phyloP scores from a whole-genome alignment of 2,329 filamentous ascomycete genomes.

The Cordyceps fumosorosea region DNA sequence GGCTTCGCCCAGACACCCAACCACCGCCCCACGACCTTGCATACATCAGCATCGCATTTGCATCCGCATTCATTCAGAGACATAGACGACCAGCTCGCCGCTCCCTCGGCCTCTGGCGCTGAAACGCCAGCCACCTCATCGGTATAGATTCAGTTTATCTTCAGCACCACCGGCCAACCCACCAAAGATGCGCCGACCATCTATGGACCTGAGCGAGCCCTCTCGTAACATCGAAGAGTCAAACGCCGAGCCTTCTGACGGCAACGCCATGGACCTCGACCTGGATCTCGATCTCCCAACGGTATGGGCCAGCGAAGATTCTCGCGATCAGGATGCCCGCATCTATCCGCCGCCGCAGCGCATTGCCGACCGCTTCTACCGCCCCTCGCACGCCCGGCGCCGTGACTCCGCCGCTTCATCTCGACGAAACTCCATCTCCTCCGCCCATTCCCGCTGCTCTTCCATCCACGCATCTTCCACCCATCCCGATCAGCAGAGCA shows the following conservation, averaged over 20 bases:
- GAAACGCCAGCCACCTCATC: background rate
- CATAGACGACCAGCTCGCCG: background rate
- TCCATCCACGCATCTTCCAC: slow-evolving; percentile 47
- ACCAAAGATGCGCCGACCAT: slow-evolving; percentile 36
- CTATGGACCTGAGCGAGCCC: slow-evolving; percentile 35
- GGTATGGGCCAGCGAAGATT: slow-evolving; percentile 32
- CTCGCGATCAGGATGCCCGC: slow-evolving; percentile 27
- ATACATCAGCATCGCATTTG: background rate
- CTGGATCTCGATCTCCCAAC: slow-evolving; percentile 29
- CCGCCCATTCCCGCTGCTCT: slow-evolving; percentile 64
- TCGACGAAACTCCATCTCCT: slow-evolving; percentile 73
- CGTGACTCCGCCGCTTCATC: slow-evolving; percentile 73
- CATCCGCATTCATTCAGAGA: background rate
- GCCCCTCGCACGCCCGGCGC: slow-evolving; percentile 57
- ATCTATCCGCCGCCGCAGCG: slow-evolving; percentile 62
- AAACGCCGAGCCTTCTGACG: slow-evolving; percentile 23
- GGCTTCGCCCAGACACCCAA: background rate
- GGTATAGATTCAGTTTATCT: background rate
- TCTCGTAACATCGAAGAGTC: slow-evolving; percentile 34
- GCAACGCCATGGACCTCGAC: slow-evolving; percentile 18
- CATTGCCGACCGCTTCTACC: slow-evolving; percentile 73
- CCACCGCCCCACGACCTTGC: slow-evolving; percentile 6
- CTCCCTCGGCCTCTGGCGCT: background rate
- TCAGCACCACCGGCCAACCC: background rate
- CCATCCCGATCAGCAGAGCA: slow-evolving; percentile 59